Base-by-base conservation (phyloP, 2,329 filamentous ascomycete genomes). In the Metarhizium album region DNA sequence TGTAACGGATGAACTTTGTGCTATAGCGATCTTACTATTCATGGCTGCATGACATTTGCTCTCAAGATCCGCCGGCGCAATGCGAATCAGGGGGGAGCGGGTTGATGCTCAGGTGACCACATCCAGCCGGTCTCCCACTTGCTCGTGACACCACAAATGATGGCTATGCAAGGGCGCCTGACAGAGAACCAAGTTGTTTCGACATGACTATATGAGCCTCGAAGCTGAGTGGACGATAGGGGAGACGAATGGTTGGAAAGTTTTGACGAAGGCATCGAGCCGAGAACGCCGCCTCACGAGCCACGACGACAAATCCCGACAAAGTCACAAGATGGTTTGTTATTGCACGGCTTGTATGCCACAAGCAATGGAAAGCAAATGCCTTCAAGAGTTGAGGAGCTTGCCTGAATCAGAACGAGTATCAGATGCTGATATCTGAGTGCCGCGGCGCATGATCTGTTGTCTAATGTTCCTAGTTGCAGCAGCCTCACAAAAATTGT, bases 31-130 rank as follows among this genome's bases (percentile, higher is more conserved):
- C 45, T 29, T n/a, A 6, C 38, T 43, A 22, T 14, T 42, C n/a
- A 20, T 38, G 45, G 24, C 40, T 46, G 49, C 49, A 47, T 45
- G 29, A 45, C 45, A 47, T 45, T 29, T 48, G 22, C 29, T 22
- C 40, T 7, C 45, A 14, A 47, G 45, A 51, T 47, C 38, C 40
- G 31, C 16, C 16, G 23, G 11, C 6, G 22, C 20, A 33, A 9
- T 47, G n/a, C 22, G 2, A 16, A 13, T 37, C 49, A 29, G n/a
- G 33, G 22, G 4, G 22, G 11, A 31, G 8, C 20, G n/a, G 40
- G 5, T 14, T 24, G 20, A 43, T 22, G 16, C 18, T 14, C 40
- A 23, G 40, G 40, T 23, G 22, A 43, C 24, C 40, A 18, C 37
- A 24, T 43, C 24, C 18, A 13, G 37, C 37, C 37, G 8, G 37